These are phyloP conservation scores for Aspergillus hortae DNA, from an alignment of 2,329 filamentous ascomycete genomes.

Conservation along the genomic window DNA sequence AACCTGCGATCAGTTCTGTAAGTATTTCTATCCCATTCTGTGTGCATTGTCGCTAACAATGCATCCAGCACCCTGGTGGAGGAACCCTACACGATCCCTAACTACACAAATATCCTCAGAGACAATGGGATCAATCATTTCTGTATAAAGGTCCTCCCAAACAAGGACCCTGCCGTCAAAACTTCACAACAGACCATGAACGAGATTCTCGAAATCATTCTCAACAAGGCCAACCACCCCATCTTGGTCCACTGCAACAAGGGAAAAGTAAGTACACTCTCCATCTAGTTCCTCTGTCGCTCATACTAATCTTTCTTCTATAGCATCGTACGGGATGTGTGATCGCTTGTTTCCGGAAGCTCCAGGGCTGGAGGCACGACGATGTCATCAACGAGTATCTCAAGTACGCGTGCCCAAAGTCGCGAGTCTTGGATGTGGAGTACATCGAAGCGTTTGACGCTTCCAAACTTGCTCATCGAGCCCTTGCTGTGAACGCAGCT, in stretches of 20 bases:
- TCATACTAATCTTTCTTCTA: constrained; percentile 4
- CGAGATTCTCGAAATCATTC: constrained; percentile 65
- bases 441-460: constrained; percentile 26
- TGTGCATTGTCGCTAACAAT: not conserved
- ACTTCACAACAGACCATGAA: constrained; percentile 67
- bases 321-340: constrained; percentile 87
- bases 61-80: constrained; percentile 58
- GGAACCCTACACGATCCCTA: constrained; percentile 51
- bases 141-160: constrained; percentile 77
- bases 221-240: constrained; percentile 72
- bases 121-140: constrained; percentile 67
- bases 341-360: constrained; percentile 72
- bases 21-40: constrained; percentile 27
- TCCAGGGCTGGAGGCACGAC: constrained; percentile 63
- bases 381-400: constrained; percentile 70
- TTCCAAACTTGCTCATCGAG: constrained; percentile 17
- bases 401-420: constrained; percentile 53
- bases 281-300: not conserved
- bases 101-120: constrained; percentile 59
- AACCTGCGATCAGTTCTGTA: constrained; percentile 77
- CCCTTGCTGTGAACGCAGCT: constrained; percentile 14
- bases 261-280: constrained; percentile 60
- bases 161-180: constrained; percentile 67
- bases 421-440: constrained; percentile 36
- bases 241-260: constrained; percentile 91